These are phyloP conservation scores for Phytopythium litorale DNA, from an alignment of 352 stramenopile genomes.

Conservation along the genomic window DNA sequence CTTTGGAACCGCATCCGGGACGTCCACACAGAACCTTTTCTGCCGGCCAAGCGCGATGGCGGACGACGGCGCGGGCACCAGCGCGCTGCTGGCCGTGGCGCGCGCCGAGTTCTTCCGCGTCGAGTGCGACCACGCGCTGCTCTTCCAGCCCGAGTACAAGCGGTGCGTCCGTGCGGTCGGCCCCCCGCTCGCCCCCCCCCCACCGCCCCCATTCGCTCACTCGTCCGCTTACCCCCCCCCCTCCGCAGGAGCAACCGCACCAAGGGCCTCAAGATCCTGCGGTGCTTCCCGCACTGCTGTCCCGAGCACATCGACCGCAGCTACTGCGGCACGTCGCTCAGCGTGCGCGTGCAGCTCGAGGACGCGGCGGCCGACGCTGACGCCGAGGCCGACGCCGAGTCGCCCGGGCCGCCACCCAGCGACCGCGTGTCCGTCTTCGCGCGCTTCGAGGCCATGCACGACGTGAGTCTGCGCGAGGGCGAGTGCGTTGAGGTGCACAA, in stretches of 20 bases:
- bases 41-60: not conserved
- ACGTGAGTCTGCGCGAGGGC: conserved; percentile 31
- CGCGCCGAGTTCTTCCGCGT: conserved; percentile 44
- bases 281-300: conserved; percentile 73
- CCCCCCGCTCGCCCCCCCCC: not conserved
- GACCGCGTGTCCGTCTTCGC: conserved; percentile 25
- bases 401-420: not conserved
- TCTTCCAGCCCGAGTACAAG: conserved; percentile 71
- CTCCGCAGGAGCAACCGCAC: conserved; percentile 55
- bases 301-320: conserved; percentile 66
- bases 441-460: conserved; percentile 32
- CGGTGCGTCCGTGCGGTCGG: conserved; percentile 18
- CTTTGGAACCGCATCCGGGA: not conserved
- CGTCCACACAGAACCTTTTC: not conserved
- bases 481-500: conserved; percentile 42
- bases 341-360: conserved; percentile 32
- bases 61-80: not conserved
- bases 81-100: conserved; percentile 22
- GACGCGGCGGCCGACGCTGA: conserved; percentile 3
- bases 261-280: conserved; percentile 69
- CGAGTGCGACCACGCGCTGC: conserved; percentile 57
- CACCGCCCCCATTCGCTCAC: not conserved
- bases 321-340: conserved; percentile 63
- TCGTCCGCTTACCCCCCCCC: not conserved
- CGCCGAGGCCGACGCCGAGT: not conserved